phyloP scores from a whole-genome alignment of 1,284 basidiomycete species.

The Rhodotorula sp. region DNA sequence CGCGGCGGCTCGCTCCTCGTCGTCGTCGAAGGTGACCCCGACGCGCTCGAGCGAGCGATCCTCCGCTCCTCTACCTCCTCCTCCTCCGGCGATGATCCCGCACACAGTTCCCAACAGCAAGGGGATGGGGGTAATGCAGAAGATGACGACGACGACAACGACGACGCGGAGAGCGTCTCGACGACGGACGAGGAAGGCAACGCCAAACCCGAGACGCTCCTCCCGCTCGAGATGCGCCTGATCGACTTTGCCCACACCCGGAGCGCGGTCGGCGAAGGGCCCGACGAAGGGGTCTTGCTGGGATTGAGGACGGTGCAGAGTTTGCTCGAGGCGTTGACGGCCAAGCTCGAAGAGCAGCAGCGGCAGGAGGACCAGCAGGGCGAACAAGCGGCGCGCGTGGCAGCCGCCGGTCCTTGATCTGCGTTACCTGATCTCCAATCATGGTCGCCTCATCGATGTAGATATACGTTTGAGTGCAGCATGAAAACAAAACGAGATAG shows the following conservation, averaged over 20 bases:
- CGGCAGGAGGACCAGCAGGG: not conserved
- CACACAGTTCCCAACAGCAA: not conserved
- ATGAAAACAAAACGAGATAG: not conserved
- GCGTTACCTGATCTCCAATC: too few relatives aligned
- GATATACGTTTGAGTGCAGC: not conserved
- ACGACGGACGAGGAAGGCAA: constrained; percentile 48
- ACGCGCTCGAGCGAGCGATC: constrained; percentile 53
- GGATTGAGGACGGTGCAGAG: constrained; percentile 65
- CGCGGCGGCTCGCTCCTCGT: constrained; percentile 77
- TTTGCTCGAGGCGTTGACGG: constrained; percentile 58
- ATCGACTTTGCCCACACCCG: constrained; percentile 94
- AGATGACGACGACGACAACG: constrained; percentile 52
- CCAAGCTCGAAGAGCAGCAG: constrained; percentile 40
- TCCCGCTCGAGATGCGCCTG: constrained; percentile 67
- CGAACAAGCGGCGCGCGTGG: too few relatives aligned
- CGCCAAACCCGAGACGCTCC: constrained; percentile 51
- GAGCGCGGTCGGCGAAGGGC: constrained; percentile 62
- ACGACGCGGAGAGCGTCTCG: constrained; percentile 41
- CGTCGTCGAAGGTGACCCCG: constrained; percentile 73
- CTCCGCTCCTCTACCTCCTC: constrained; percentile 44
- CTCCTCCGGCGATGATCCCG: not conserved
- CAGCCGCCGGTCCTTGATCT: too few relatives aligned
- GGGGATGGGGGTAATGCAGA: constrained; percentile 33
- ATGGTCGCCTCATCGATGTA: too few relatives aligned
- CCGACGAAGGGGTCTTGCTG: constrained; percentile 70